Evolutionary conservation across 208 protist genomes (phyloP).

Genomic region (Tritrichomonas musculus): DNA sequence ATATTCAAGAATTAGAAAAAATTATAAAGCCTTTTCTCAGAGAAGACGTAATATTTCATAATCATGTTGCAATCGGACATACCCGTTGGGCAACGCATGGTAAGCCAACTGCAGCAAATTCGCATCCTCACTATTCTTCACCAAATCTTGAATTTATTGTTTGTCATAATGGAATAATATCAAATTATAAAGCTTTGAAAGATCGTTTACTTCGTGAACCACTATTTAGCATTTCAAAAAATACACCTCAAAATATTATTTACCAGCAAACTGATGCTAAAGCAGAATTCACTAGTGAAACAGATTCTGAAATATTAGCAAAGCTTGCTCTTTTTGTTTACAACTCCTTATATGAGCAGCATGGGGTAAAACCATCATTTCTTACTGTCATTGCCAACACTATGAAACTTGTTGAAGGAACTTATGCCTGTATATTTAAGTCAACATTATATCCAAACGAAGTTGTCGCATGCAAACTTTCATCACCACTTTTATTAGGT

Average conservation of each 20-base stretch:
- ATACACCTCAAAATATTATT: slow-evolving; percentile 29
- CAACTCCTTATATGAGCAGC: background rate
- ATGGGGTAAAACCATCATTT: background rate
- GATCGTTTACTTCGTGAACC: slow-evolving; percentile 34
- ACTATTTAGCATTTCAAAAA: background rate
- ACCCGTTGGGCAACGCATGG: slow-evolving; percentile 66
- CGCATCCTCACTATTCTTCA: slow-evolving; percentile 39
- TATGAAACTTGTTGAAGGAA: slow-evolving; percentile 56
- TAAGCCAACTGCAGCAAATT: slow-evolving; percentile 46
- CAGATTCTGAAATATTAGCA: background rate
- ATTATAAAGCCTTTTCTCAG: background rate
- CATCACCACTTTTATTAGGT: slow-evolving; percentile 57
- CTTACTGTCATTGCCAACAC: slow-evolving; percentile 56
- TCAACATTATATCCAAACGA: slow-evolving; percentile 55
- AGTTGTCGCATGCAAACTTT: slow-evolving; percentile 53
- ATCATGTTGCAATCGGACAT: slow-evolving; percentile 53
- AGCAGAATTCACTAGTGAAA: slow-evolving; percentile 32
- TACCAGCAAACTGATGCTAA: slow-evolving; percentile 48
- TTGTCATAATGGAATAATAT: slow-evolving; percentile 46
- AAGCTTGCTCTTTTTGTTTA: background rate
- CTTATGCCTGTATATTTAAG: slow-evolving; percentile 57
- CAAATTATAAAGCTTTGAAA: slow-evolving; percentile 38
- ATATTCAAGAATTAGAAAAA: background rate
- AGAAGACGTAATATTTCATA: background rate
- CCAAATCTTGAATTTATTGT: slow-evolving; percentile 35